Percentiles rank a stretch among this genome's conserved stretches.
Conservation (phyloP, 208 protist genomes). For the Leishmania amazonensis region DNA sequence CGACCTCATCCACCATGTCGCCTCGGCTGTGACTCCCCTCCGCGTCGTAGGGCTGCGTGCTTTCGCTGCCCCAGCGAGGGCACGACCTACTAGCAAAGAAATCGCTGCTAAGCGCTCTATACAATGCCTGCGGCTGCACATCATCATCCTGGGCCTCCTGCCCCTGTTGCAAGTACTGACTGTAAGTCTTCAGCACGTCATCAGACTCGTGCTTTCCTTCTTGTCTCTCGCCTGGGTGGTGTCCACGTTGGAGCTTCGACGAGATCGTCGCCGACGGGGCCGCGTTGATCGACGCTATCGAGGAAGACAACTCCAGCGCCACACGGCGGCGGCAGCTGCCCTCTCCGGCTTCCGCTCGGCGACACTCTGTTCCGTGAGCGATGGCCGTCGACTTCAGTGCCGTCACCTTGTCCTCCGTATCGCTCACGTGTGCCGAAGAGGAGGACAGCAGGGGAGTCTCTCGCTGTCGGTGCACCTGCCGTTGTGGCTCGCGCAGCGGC, state of each 20-base stretch:
- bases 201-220: neutral
- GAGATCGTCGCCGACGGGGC: neutral
- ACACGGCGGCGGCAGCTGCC: neutral
- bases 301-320: neutral
- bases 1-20: neutral
- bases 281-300: neutral
- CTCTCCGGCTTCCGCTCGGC: neutral
- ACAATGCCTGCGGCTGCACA: neutral
- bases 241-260: neutral
- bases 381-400: neutral
- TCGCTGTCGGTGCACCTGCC: neutral
- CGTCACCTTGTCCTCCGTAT: neutral
- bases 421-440: neutral
- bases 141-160: neutral
- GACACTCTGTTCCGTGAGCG: neutral
- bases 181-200: neutral
- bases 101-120: neutral
- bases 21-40: neutral
- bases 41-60: slow-evolving; percentile 5
- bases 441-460: neutral
- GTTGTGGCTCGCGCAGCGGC: neutral
- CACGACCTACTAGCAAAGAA: neutral
- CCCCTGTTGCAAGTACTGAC: neutral
- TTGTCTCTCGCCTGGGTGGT: neutral
- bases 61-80: slow-evolving; percentile 1